phyloP scores from a whole-genome alignment of 495 filamentous ascomycete species.

The Elaphomyces granulatus region DNA sequence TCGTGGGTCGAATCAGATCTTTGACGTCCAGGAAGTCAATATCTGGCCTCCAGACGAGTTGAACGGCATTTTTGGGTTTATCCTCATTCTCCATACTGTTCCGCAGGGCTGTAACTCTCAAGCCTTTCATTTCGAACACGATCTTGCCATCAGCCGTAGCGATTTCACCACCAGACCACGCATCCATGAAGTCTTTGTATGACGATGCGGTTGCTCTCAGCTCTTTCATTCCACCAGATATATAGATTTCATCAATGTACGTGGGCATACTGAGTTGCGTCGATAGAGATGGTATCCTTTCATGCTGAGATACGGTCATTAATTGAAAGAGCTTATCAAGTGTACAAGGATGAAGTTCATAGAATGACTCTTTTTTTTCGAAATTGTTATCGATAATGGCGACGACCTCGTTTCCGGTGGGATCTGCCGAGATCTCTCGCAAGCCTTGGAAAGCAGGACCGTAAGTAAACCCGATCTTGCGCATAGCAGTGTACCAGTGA shows the following conservation, averaged over 20 bases:
- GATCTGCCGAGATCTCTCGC: conserved; percentile 16
- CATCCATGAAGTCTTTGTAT: background rate
- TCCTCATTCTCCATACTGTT: background rate
- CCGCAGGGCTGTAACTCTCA: background rate
- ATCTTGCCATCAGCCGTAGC: background rate
- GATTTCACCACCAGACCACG: background rate
- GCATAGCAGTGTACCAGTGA: conserved; percentile 23
- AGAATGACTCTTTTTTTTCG: conserved; percentile 6
- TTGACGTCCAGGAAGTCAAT: background rate
- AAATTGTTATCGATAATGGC: conserved; percentile 9
- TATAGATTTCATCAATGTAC: conserved; percentile 16
- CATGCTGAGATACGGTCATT: conserved; percentile 16
- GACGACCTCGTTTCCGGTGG: conserved; percentile 5
- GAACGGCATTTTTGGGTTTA: background rate
- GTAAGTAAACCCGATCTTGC: conserved; percentile 25
- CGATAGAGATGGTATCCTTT: conserved; percentile 17
- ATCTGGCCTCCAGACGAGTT: background rate
- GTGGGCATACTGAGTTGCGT: conserved; percentile 13
- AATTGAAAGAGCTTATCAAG: conserved; percentile 31
- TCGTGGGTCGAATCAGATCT: background rate
- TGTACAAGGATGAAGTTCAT: conserved; percentile 25
- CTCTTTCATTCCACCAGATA: conserved; percentile 2
- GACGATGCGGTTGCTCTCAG: too few species aligned
- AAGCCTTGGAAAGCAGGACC: conserved; percentile 23
- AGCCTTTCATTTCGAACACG: background rate